phyloP scores from a whole-genome alignment of 371 early-diverging fungal genomes.

The Mortierella sp. region DNA sequence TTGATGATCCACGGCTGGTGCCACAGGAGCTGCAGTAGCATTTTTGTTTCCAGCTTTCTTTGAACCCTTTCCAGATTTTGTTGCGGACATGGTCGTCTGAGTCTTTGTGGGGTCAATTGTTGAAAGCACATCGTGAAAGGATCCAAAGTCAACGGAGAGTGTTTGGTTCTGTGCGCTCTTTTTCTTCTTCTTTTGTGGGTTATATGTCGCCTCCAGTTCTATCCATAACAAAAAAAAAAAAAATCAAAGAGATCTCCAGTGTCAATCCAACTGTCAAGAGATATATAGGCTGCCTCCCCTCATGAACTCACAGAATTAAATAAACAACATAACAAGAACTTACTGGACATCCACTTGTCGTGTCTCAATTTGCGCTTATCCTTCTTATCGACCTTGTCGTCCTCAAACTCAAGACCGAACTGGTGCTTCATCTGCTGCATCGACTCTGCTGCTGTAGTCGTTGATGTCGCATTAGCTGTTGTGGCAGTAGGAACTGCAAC shows the following conservation, averaged over 20 bases:
- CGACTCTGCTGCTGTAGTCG: conserved; percentile 16
- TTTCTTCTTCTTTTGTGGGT: conserved; percentile 60
- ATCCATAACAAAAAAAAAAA: neutral
- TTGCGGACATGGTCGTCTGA: conserved; percentile 28
- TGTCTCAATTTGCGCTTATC: conserved; percentile 66
- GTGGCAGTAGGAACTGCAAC: conserved; percentile 5
- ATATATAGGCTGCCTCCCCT: too few species aligned
- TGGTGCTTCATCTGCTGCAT: conserved; percentile 35
- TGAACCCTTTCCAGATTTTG: conserved; percentile 5
- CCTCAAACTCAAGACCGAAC: conserved; percentile 42
- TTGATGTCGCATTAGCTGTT: neutral
- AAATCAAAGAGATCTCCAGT: neutral
- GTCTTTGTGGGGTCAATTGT: conserved; percentile 54
- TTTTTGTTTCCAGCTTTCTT: conserved; percentile 30
- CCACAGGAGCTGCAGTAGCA: conserved; percentile 27
- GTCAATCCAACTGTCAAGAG: too few species aligned
- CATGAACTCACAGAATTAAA: neutral
- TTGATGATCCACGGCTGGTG: conserved; percentile 34
- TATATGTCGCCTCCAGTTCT: conserved; percentile 68
- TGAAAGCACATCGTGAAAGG: conserved; percentile 51
- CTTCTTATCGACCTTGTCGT: conserved; percentile 54
- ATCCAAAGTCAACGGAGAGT: conserved; percentile 56
- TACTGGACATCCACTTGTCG: conserved; percentile 71
- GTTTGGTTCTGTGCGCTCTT: conserved; percentile 54
- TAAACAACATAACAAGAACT: conserved; percentile 4